phyloP scores from a whole-genome alignment of 805 yeast species.

The Zygoascus ofunaensis region DNA sequence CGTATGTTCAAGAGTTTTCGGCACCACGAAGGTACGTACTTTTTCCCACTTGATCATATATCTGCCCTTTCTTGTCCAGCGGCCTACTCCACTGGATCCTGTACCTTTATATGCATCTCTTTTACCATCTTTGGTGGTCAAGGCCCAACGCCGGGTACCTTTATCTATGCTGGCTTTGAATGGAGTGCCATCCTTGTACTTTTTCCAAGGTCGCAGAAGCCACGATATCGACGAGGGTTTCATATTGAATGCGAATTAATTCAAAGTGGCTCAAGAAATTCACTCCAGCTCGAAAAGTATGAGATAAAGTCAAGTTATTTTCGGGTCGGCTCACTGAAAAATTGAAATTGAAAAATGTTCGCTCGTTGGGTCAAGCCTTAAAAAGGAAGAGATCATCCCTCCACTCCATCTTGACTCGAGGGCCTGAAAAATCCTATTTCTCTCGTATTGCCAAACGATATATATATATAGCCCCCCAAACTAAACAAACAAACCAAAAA shows the following conservation, averaged over 20 bases:
- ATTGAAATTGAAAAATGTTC: too few species aligned
- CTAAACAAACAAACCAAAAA: too few species aligned
- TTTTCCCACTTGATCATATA: constrained; percentile 74
- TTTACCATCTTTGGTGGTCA: constrained; percentile 91
- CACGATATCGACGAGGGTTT: constrained; percentile 30
- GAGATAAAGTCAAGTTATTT: too few species aligned
- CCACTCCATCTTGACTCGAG: too few species aligned
- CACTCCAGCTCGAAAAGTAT: too few species aligned
- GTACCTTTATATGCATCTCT: constrained; percentile 95
- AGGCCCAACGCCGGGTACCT: constrained; percentile 70
- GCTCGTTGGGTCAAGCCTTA: too few species aligned
- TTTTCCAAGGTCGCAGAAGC: constrained; percentile 84
- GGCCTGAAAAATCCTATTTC: too few species aligned
- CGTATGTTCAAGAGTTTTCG: constrained; percentile 35
- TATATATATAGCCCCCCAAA: too few species aligned
- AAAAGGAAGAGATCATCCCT: too few species aligned
- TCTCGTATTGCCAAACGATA: too few species aligned
- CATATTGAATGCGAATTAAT: constrained; percentile 19
- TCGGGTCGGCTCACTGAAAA: too few species aligned
- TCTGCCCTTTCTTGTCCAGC: constrained; percentile 60
- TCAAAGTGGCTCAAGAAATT: too few species aligned
- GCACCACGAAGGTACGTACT: constrained; percentile 86
- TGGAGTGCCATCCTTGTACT: constrained; percentile 68
- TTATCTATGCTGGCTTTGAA: constrained; percentile 72
- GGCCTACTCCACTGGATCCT: constrained; percentile 87